Conservation (phyloP, 192 early-diverging fungal genomes). For the Backusella psychrophila region DNA sequence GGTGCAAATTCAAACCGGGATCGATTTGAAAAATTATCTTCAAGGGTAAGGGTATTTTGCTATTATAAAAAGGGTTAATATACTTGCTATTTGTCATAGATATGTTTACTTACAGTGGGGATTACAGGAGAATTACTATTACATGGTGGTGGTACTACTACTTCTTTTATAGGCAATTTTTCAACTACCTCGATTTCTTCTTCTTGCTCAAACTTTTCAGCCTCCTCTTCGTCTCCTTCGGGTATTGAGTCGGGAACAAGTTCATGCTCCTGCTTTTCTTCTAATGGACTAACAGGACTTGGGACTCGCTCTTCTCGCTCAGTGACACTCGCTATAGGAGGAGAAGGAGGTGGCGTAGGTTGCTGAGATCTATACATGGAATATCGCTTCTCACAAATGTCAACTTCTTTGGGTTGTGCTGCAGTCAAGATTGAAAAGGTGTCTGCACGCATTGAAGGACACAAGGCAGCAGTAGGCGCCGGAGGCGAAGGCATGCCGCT, state of each 20-base stretch:
- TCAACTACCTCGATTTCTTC: neutral
- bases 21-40: constrained; percentile 9
- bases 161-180: neutral
- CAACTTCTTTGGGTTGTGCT: neutral
- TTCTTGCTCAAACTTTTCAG: neutral
- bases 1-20: constrained; percentile 27
- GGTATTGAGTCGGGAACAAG: neutral
- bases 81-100: neutral
- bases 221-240: neutral
- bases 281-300: neutral
- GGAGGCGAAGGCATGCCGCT: neutral
- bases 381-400: constrained; percentile 16
- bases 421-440: neutral
- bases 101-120: neutral
- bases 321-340: neutral
- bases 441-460: neutral
- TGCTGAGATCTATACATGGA: neutral
- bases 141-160: neutral
- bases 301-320: neutral
- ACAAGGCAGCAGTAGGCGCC: constrained; percentile 9
- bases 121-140: neutral
- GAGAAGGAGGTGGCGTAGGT: neutral
- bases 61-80: constrained; percentile 6
- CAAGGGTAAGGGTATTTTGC: neutral
- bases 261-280: neutral